phyloP scores from a whole-genome alignment of 2,329 filamentous ascomycete species.

The Sporothrix schenckii region DNA sequence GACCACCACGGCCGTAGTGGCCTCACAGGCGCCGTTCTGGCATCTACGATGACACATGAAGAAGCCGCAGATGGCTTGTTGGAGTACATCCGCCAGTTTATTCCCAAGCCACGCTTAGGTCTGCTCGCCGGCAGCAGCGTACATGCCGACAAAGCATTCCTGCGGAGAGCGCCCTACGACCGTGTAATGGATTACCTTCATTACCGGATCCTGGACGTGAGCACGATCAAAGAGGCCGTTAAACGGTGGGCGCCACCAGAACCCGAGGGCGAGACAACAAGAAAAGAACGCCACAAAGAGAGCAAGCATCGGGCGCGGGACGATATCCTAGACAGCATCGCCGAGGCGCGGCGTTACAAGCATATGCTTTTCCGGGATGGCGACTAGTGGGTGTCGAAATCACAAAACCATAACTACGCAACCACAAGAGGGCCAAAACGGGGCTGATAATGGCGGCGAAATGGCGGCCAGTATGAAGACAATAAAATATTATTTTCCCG shows the following conservation, averaged over 20 bases:
- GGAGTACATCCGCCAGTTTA: slow-evolving; percentile 72
- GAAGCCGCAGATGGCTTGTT: slow-evolving; percentile 74
- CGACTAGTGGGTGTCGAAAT: not conserved
- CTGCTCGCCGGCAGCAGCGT: slow-evolving; percentile 91
- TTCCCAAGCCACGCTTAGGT: slow-evolving; percentile 67
- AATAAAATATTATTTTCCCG: no score
- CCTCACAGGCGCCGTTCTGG: slow-evolving; percentile 73
- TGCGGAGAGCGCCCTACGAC: slow-evolving; percentile 73
- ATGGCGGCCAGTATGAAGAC: not conserved
- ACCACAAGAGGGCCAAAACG: no score
- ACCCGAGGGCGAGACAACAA: slow-evolving; percentile 13
- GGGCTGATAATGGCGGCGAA: not conserved
- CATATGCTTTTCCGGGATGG: slow-evolving; percentile 45
- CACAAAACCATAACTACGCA: no score
- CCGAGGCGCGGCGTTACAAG: slow-evolving; percentile 83
- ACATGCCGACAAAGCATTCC: slow-evolving; percentile 83
- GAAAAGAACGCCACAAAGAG: slow-evolving; percentile 56
- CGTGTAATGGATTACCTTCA: slow-evolving; percentile 76
- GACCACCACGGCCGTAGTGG: slow-evolving; percentile 79
- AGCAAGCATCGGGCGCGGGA: slow-evolving; percentile 78
- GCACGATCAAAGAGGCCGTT: slow-evolving; percentile 86
- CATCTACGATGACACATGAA: slow-evolving; percentile 71
- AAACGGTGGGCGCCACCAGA: slow-evolving; percentile 74
- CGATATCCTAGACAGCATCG: slow-evolving; percentile 94
- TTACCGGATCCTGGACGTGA: slow-evolving; percentile 91